Base-by-base conservation (phyloP, 163 green algal genomes). In the Volvox carteri region DNA sequence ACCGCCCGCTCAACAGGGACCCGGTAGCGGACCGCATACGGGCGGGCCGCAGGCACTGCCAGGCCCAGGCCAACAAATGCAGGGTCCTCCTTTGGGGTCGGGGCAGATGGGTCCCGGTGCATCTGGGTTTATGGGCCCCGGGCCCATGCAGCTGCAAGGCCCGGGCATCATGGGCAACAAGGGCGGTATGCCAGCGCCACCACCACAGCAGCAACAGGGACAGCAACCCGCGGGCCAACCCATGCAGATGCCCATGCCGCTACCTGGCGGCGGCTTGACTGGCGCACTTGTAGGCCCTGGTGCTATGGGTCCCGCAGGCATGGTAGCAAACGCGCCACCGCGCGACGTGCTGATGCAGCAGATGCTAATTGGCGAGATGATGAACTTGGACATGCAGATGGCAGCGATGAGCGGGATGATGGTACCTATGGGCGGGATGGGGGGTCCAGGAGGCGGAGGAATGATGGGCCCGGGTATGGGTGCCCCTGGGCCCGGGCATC, bases 141-240 rank as follows among this genome's bases (percentile, higher is more conserved):
- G 50, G 30, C 75, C 54, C 11, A 70, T 85, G 35, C 54, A 37
- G 75, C 75, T 11, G 8, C 75, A 65, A 19, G 75, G 75, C 25
- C 73, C 28, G 33, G 75, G 75, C 73, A 67, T 78, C 7, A 65
- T 81, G 73, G 73, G 73, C n/a, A 41, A 39, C 41, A 28, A 44
- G 14, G 73, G 21, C 42, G 44, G 44, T 5, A 23, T 23, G 7
- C 44, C 19, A 11, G 52, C 56, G 35, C 77, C 19, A 28, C 74
- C 52, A 8, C 14, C 8, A 30, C 76, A 84, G 50, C 52, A 56
- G 75, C 75, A 48, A 48, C 75, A 68, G 46, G 14, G 35, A 4
- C 46, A 18, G 9, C 72, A 79, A n/a, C 19, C 54, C 28, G 19
- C 54, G 25, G 54, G 54, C 28, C 72, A 58, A 41, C 72, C 18